Evolutionary conservation across 306 rosid genomes (phyloP).

Genomic region (Medicago lupulina): DNA sequence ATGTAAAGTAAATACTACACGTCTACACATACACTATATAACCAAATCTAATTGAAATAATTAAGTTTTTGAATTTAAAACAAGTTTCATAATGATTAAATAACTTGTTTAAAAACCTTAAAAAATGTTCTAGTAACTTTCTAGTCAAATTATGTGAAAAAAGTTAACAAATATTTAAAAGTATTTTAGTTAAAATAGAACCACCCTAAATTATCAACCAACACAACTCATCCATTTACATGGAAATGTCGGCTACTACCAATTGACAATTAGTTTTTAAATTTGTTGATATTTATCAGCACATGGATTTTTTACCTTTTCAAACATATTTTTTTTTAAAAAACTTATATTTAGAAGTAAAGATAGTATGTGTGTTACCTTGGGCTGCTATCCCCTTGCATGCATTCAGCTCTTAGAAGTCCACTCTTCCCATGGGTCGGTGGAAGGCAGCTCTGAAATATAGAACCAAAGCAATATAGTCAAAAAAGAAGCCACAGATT

Average conservation of each 20-base stretch:
- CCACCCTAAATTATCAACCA: neutral
- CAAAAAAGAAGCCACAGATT: neutral
- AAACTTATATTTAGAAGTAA: neutral
- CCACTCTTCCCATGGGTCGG: constrained; percentile 57
- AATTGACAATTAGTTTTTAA: neutral
- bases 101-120: neutral
- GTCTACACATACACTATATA: neutral
- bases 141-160: neutral
- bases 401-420: constrained; percentile 61
- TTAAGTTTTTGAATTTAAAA: no score
- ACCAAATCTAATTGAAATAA: neutral
- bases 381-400: constrained; percentile 50
- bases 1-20: neutral
- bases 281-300: neutral
- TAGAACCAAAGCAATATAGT: constrained; percentile 35
- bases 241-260: neutral
- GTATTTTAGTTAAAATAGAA: neutral
- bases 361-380: constrained; percentile 34
- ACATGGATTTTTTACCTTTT: neutral
- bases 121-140: neutral
- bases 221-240: neutral
- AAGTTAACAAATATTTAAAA: neutral
- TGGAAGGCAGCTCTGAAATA: constrained; percentile 64
- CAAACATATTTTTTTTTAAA: neutral
- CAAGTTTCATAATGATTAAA: neutral